Percentiles rank a stretch among this genome's conserved stretches.
Evolutionary conservation across 306 rosid species (phyloP).

Genomic region (Vicia sativa): DNA sequence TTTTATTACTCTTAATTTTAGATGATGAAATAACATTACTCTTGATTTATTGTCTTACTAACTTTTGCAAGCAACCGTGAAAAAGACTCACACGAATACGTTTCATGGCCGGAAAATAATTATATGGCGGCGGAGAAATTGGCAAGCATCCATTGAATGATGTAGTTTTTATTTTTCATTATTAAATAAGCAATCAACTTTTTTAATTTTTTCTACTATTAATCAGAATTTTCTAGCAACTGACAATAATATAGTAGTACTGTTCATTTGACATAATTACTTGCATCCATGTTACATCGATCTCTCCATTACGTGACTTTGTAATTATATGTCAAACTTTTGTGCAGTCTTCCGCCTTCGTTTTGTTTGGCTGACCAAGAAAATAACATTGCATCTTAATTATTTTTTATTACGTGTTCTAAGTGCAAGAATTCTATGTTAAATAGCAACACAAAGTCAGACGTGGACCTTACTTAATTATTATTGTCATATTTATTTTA

Average conservation of each 20-base stretch:
- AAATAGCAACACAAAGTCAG: constrained; percentile 36
- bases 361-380: constrained; percentile 37
- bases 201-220: too few species aligned
- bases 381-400: constrained; percentile 42
- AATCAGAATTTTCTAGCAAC: too few species aligned
- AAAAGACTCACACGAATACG: constrained; percentile 29
- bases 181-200: too few species aligned
- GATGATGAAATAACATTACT: too few species aligned
- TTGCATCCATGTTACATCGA: too few species aligned
- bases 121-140: constrained; percentile 14
- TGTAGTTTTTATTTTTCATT: too few species aligned
- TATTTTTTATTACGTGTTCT: constrained; percentile 40
- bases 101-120: background rate
- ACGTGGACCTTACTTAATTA: constrained; percentile 33
- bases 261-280: too few species aligned
- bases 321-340: constrained; percentile 12
- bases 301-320: background rate
- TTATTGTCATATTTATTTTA: constrained; percentile 22
- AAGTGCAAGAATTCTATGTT: constrained; percentile 41
- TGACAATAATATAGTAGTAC: too few species aligned
- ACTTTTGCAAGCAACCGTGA: constrained; percentile 30
- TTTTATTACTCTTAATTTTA: too few species aligned
- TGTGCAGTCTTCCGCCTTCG: constrained; percentile 33
- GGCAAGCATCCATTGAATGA: constrained; percentile 33
- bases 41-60: background rate